These are phyloP conservation scores for Cercophora scortea DNA, from an alignment of 495 filamentous ascomycete species.

Conservation along the genomic window DNA sequence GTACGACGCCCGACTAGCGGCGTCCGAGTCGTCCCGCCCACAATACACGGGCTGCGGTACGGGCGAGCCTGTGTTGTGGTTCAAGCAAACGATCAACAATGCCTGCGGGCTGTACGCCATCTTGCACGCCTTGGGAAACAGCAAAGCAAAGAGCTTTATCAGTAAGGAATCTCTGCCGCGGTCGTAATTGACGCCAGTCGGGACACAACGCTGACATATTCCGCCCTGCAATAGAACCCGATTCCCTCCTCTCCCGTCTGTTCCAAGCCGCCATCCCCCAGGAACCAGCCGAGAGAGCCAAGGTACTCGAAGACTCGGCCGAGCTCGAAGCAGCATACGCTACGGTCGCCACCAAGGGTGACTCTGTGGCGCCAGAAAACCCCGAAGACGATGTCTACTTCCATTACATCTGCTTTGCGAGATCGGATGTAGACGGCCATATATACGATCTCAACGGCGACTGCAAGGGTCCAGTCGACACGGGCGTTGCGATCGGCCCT, in stretches of 20 bases:
- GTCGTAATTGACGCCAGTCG: not conserved
- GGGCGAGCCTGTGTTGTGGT: slow-evolving; percentile 51
- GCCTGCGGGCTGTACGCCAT: slow-evolving; percentile 72
- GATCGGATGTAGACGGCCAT: slow-evolving; percentile 15
- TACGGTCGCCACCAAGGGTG: slow-evolving; percentile 53
- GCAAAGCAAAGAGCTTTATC: slow-evolving; percentile 28
- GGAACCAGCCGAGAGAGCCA: slow-evolving; percentile 45
- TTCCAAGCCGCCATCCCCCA: slow-evolving; percentile 32
- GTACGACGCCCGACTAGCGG: slow-evolving; percentile 45
- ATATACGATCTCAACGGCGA: slow-evolving; percentile 20
- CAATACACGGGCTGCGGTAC: slow-evolving; percentile 28
- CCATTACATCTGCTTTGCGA: slow-evolving; percentile 71
- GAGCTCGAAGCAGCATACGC: slow-evolving; percentile 60
- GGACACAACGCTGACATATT: not conserved
- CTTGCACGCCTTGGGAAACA: slow-evolving; percentile 61
- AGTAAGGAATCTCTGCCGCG: slow-evolving; percentile 16
- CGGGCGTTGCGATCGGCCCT: not conserved
- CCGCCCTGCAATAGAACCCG: slow-evolving; percentile 14
- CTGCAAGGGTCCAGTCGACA: slow-evolving; percentile 19
- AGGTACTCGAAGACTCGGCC: slow-evolving; percentile 57
- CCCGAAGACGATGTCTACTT: slow-evolving; percentile 51
- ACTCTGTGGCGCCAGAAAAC: slow-evolving; percentile 53
- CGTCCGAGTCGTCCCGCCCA: slow-evolving; percentile 37
- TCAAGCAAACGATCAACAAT: slow-evolving; percentile 74
- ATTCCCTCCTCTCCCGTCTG: slow-evolving; percentile 21